These are phyloP conservation scores for Lactuca saligna DNA, from an alignment of 129 eudicot genomes.

Conservation along the genomic window DNA sequence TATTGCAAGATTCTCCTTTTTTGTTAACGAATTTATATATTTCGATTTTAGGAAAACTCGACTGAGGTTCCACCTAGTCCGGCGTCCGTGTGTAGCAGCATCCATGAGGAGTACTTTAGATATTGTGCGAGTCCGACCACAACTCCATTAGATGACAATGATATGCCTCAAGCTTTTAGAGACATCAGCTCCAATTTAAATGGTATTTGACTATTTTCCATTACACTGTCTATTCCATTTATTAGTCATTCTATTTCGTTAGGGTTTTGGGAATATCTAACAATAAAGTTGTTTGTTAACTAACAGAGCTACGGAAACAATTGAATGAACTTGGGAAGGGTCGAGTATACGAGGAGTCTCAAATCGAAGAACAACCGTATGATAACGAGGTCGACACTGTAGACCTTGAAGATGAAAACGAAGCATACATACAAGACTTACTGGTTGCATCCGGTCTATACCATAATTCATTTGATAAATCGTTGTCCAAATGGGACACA, in stretches of 20 bases:
- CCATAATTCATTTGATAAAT: slow-evolving; percentile 53
- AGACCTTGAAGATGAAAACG: slow-evolving; percentile 70
- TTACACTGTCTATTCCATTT: no score
- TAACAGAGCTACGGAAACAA: slow-evolving; percentile 76
- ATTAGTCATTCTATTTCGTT: no score
- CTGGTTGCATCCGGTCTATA: slow-evolving; percentile 81
- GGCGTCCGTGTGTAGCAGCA: slow-evolving; percentile 89
- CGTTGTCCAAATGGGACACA: slow-evolving; percentile 66
- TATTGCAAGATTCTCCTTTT: background rate
- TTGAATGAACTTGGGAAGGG: slow-evolving; percentile 69
- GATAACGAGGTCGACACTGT: slow-evolving; percentile 41
- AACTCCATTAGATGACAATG: slow-evolving; percentile 58
- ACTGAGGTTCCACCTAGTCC: slow-evolving; percentile 99
- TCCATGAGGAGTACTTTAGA: slow-evolving; percentile 70
- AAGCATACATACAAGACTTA: slow-evolving; percentile 73
- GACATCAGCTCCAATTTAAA: slow-evolving; percentile 82
- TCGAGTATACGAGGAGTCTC: slow-evolving; percentile 39
- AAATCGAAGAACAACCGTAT: slow-evolving; percentile 42
- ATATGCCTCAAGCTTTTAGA: slow-evolving; percentile 61
- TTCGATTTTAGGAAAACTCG: slow-evolving; percentile 59
- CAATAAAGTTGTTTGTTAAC: slow-evolving; percentile 3
- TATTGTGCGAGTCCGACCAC: slow-evolving; percentile 71
- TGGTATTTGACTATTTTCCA: slow-evolving; percentile 34
- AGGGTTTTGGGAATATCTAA: slow-evolving; percentile 2
- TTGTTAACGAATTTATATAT: slow-evolving; percentile 8